phyloP scores from a whole-genome alignment of 352 stramenopile species.

The Nothophytophthora sp. region DNA sequence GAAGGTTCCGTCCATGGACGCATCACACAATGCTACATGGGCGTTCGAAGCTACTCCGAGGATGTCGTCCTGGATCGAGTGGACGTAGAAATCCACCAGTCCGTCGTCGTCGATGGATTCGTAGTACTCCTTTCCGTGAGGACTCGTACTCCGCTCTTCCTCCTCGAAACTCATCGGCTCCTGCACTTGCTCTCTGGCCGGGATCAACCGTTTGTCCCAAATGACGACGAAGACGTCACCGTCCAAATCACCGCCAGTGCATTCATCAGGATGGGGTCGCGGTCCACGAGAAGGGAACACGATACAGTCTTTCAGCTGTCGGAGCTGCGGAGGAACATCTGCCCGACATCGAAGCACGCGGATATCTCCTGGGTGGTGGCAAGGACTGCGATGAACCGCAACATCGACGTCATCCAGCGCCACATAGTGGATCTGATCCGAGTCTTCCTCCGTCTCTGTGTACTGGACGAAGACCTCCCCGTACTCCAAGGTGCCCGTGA shows the following conservation, averaged over 20 bases:
- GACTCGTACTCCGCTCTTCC: slow-evolving; percentile 16
- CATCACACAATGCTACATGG: slow-evolving; percentile 70
- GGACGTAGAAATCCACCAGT: slow-evolving; percentile 74
- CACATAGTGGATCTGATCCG: slow-evolving; percentile 13
- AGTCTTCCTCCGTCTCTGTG: slow-evolving; percentile 39
- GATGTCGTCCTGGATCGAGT: slow-evolving; percentile 73
- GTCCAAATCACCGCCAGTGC: slow-evolving; percentile 80
- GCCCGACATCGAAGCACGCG: slow-evolving; percentile 56
- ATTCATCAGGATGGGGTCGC: slow-evolving; percentile 78
- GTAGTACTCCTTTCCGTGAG: slow-evolving; percentile 19
- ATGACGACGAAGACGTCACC: slow-evolving; percentile 83
- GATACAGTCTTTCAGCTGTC: slow-evolving; percentile 61
- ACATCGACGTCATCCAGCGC: slow-evolving; percentile 50
- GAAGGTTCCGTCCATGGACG: slow-evolving; percentile 44
- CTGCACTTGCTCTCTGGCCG: slow-evolving; percentile 34
- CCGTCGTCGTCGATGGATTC: slow-evolving; percentile 41
- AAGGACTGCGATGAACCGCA: slow-evolving; percentile 73
- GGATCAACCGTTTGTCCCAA: slow-evolving; percentile 79
- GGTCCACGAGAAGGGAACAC: slow-evolving; percentile 75
- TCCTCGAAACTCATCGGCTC: slow-evolving; percentile 53
- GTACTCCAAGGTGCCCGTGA: slow-evolving; percentile 65
- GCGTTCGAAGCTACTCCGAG: slow-evolving; percentile 79
- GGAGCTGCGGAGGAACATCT: slow-evolving; percentile 48
- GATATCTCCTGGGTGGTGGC: slow-evolving; percentile 78
- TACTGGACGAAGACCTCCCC: slow-evolving; percentile 84